These are phyloP conservation scores for Carex littledalei DNA, from an alignment of 176 grass and related monocot genomes.

Conservation along the genomic window DNA sequence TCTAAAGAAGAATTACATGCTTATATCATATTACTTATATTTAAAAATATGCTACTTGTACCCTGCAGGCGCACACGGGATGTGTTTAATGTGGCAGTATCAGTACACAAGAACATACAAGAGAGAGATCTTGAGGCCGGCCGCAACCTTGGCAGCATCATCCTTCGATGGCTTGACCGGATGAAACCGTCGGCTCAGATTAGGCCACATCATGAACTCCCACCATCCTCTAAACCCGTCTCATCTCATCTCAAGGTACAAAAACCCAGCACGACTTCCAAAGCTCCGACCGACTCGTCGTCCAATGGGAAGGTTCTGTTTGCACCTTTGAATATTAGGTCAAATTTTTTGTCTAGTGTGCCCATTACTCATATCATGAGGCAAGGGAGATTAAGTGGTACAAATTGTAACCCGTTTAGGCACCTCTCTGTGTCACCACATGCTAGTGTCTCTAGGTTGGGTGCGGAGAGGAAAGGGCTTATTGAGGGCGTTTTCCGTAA, in stretches of 20 bases:
- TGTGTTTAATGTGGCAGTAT: slow-evolving; percentile 68
- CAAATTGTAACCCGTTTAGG: slow-evolving; percentile 41
- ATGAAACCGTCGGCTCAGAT: slow-evolving; percentile 98
- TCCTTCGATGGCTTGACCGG: slow-evolving; percentile 81
- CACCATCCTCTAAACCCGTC: slow-evolving; percentile 7
- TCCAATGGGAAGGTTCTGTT: slow-evolving; percentile 61
- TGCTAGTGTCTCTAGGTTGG: slow-evolving; percentile 20
- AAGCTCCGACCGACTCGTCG: slow-evolving; percentile 1
- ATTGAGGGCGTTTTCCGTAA: slow-evolving; percentile 62
- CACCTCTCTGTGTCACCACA: slow-evolving; percentile 25
- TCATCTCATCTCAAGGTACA: slow-evolving; percentile 28
- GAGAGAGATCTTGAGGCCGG: slow-evolving; percentile 77
- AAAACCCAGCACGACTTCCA: slow-evolving; percentile 29
- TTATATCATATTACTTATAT: not conserved
- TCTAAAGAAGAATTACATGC: not conserved
- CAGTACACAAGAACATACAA: slow-evolving; percentile 93
- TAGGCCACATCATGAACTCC: slow-evolving; percentile 37
- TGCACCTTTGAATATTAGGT: slow-evolving; percentile 46
- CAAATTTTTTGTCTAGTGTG: slow-evolving; percentile 49
- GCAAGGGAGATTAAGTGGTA: slow-evolving; percentile 27
- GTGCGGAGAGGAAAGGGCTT: slow-evolving; percentile 34
- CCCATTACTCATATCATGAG: slow-evolving; percentile 44
- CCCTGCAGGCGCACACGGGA: slow-evolving; percentile 53
- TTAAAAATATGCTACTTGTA: not conserved
- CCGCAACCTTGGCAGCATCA: slow-evolving; percentile 62